A percentile compares a stretch with the other conserved stretches of the same genome.
Conservation (phyloP, 2,329 filamentous ascomycete genomes). For the Fusarium globosum region DNA sequence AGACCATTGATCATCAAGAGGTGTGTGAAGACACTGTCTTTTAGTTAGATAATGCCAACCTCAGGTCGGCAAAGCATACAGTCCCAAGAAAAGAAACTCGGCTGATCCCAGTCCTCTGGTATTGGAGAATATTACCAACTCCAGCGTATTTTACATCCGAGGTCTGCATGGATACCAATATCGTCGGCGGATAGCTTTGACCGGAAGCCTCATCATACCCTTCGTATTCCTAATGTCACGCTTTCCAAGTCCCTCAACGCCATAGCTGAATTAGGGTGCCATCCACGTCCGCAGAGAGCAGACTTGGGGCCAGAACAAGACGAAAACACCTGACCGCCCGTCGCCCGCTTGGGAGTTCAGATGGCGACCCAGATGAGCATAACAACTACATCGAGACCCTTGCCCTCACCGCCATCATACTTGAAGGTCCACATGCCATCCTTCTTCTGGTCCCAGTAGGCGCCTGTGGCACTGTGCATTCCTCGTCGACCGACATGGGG, state of each 20-base stretch:
- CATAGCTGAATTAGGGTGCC: conserved; percentile 42
- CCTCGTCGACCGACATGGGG: conserved; percentile 85
- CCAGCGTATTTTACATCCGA: conserved; percentile 45
- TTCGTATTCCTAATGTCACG: conserved; percentile 42
- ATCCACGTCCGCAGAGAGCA: conserved; percentile 30
- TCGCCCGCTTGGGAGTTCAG: conserved; percentile 48
- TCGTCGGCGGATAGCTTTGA: conserved; percentile 37
- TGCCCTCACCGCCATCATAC: conserved; percentile 75
- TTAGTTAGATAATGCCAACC: not conserved
- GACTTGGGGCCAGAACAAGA: conserved; percentile 16
- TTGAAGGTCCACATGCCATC: conserved; percentile 93
- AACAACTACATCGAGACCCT: conserved; percentile 76
- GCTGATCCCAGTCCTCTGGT: conserved; percentile 24
- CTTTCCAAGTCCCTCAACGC: conserved; percentile 46
- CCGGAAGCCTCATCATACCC: conserved; percentile 40
- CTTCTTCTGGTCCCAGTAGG: conserved; percentile 91
- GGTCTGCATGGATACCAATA: conserved; percentile 41
- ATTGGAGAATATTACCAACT: conserved; percentile 32
- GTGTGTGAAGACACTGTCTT: not conserved
- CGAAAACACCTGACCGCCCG: conserved; percentile 10
- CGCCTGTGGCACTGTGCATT: conserved; percentile 87
- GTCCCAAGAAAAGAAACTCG: conserved; percentile 2
- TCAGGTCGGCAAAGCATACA: not conserved
- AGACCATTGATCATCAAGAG: not conserved
- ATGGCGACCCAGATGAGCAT: conserved; percentile 83